Conservation (phyloP, 768 basidiomycete species). For the Krasilnikovozyma curviuscula region DNA sequence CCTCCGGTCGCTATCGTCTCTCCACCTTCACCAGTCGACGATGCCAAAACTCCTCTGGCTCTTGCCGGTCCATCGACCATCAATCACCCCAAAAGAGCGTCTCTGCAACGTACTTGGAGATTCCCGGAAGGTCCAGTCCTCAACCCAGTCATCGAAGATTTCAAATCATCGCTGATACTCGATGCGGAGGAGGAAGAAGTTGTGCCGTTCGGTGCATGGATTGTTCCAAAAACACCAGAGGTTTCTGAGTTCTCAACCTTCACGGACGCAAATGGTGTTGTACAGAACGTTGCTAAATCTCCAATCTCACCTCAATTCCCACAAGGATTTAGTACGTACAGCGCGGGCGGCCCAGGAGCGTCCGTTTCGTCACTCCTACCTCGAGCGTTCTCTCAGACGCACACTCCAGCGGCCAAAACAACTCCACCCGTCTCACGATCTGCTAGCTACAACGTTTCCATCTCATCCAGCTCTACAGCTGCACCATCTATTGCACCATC, state of each 20-base stretch:
- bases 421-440: conserved; percentile 10
- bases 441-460: conserved; percentile 1
- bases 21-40: neutral
- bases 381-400: too few species aligned
- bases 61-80: neutral
- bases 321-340: too few species aligned
- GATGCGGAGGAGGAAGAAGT: conserved; percentile 6
- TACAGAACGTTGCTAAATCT: too few species aligned
- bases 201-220: conserved; percentile 10
- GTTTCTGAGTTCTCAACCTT: too few species aligned
- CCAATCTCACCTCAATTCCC: too few species aligned
- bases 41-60: too few species aligned
- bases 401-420: too few species aligned
- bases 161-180: neutral
- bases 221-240: too few species aligned
- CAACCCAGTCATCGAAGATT: neutral
- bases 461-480: conserved; percentile 1
- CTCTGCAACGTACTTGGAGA: conserved; percentile 2
- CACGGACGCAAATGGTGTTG: too few species aligned
- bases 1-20: neutral
- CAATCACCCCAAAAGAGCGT: neutral
- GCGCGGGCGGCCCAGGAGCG: too few species aligned
- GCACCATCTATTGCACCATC: neutral
- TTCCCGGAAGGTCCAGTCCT: conserved; percentile 4
- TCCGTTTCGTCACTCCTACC: too few species aligned